phyloP scores from a whole-genome alignment of 257 asterid genomes.

The Fraxinus americana region DNA sequence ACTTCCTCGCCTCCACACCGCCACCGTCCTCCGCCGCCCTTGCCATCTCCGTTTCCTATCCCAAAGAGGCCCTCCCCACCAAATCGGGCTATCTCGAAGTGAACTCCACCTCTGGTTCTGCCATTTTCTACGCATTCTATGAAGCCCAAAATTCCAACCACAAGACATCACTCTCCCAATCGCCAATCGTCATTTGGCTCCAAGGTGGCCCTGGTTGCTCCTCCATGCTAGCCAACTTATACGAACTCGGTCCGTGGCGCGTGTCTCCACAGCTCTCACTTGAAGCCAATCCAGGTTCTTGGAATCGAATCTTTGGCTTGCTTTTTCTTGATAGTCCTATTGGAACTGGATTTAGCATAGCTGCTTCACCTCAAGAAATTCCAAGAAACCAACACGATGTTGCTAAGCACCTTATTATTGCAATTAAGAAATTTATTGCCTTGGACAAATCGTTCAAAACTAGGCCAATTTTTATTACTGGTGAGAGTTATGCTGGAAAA shows the following conservation, averaged over 20 bases:
- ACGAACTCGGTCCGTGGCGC: constrained; percentile 78
- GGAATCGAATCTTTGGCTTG: constrained; percentile 73
- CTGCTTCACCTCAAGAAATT: constrained; percentile 57
- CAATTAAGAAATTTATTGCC: constrained; percentile 49
- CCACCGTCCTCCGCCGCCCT: constrained; percentile 20
- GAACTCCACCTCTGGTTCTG: constrained; percentile 64
- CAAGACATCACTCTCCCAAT: constrained; percentile 35
- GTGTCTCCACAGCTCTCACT: constrained; percentile 41
- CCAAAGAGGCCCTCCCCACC: constrained; percentile 66
- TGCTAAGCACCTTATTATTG: constrained; percentile 60
- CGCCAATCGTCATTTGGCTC: constrained; percentile 77
- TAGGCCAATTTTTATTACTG: constrained; percentile 67
- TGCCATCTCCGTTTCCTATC: constrained; percentile 35
- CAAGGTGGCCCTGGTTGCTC: constrained; percentile 95
- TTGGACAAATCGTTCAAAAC: constrained; percentile 44
- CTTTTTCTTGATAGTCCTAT: constrained; percentile 84
- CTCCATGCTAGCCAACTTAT: constrained; percentile 75
- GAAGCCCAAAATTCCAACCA: constrained; percentile 52
- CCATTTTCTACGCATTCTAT: constrained; percentile 76
- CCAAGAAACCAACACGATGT: constrained; percentile 68
- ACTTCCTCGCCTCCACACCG: constrained; percentile 39
- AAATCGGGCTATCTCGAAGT: constrained; percentile 74
- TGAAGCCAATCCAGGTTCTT: constrained; percentile 53
- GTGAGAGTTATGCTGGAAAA: constrained; percentile 87
- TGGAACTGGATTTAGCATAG: constrained; percentile 74